Base-by-base conservation (phyloP, 306 rosid species). In the Potentilla sterilis region DNA sequence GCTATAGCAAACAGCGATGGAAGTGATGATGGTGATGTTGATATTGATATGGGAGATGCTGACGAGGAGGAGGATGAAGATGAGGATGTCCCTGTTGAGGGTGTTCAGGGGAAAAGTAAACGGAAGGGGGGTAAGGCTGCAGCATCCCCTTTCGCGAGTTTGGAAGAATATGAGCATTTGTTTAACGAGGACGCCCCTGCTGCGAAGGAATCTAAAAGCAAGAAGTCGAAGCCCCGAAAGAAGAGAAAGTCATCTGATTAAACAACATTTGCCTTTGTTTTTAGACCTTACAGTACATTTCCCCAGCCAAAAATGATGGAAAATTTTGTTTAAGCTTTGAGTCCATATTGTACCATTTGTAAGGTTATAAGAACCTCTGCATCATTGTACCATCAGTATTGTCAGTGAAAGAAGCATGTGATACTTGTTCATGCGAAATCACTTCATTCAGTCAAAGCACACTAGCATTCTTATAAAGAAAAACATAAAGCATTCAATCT, bases 141-240 rank as follows among this genome's bases (percentile, higher is more conserved):
- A 35, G 89, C 71, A 1, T 89, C 98, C 46, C 93, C 97, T 4
- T 90, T 96, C 72, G 98, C 99, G 61, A 92, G 97, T 75, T 61
- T 86, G 15, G 98, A 96, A 76, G 96, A 89, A 13, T 96, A 86
- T 80, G 96, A 92, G 78, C 98, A 96, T 83, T 37, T 96, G 69
- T 28, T 96, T 55, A 86, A 77, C 32, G 86, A 84, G 57, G 81
- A 72, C 18, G 54, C 15, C 72, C 35, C 67, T 14, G 49, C 64
- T 3, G 83, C 69, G 73, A 71, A 89, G 38, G 61, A 79, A 47
- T 46, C 89, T 58, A 21, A 84, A 7, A 58, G 66, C 9, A 85
- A 70, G 78, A 83, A 73, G 77, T 76, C 84, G 9, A 85, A 80
- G 71, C 63, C 91, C 4, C 76, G 69, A 41, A 83, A 72, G 79